Evolutionary conservation across 2,329 filamentous ascomycete genomes (phyloP), one percentile per base, ranked within the genome.

Genomic region (Hypoxylon sp.): DNA sequence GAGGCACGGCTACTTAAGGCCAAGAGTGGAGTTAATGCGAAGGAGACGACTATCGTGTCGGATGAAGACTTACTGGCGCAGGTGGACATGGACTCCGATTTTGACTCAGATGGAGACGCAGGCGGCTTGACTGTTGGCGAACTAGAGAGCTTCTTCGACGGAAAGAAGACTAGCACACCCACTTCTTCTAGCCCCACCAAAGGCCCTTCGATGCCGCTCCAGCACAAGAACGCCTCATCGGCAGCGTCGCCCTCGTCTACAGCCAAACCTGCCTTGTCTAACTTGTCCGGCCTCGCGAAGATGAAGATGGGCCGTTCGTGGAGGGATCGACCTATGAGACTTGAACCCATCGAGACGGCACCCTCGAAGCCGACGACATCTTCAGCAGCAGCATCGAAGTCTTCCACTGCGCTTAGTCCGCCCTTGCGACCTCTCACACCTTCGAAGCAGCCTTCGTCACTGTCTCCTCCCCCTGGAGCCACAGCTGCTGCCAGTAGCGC

Each of bases 1-100:
- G 83, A 84, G 69, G 75, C 71, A 1, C 76, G 80, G 15, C 75
- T 82, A 24, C 75, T 76, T 13, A 75, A 73, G 7, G 75, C 80
- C 15, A 82, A 82, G 73, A 72, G 65, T 8, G 53, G 48, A 13
- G 8, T 27, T 39, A 4, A 29, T 19, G 19, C 47, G 1, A 54
- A 59, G n/a, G 58, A 46, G 42, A 48, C 52, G 0, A 69, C 55
- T 15, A 24, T 64, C 2, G 11, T 60, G 7, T 67, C 65, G 1
- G 82, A 84, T 65, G 81, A 80, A 1, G 77, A 79, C 6, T 77
- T 67, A 15, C 72, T 74, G 1, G 67, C 70, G n/a, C 65, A 75
- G 2, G 67, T 73, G 2, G 74, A 72, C 2, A 56, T 65, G 6
- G 61, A 71, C 27, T 70, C 62, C 13, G 52, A 61, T 35, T 56